Evolutionary conservation across 257 asterid genomes (phyloP), one percentile per base, ranked within the genome.

Genomic region (Plectranthus barbatus): DNA sequence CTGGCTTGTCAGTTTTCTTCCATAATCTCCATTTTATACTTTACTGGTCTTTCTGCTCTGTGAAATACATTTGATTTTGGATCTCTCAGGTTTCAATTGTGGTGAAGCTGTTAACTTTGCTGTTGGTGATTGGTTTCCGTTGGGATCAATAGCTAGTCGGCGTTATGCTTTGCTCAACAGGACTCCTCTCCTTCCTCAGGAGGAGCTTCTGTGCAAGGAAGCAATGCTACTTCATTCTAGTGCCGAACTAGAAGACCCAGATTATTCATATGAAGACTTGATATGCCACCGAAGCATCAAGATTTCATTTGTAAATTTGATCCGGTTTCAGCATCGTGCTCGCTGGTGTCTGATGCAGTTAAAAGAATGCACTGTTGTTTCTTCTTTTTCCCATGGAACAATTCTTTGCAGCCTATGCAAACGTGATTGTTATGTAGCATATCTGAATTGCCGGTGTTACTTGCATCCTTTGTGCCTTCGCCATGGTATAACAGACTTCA

Each of bases 21-120:
- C 2, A 1, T 55, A 36, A 45, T n/a, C n/a, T n/a, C n/a, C n/a
- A n/a, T 29, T 9, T 45, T 55, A 41, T 54, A 36, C 5, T 33
- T 34, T 26, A 26, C 31, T 26, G 31, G 5, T 37, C 31, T 33
- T 34, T 57, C 52, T 53, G 60, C 47, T 44, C 47, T 23, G 34
- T 60, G 20, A 20, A 40, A 19, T 21, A 17, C 7, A 47, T 51
- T 58, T 40, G 23, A 18, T 60, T 44, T 71, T 66, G 45, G 46
- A 60, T 36, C 42, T 53, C 34, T 51, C 80, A 92, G 99, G 99
- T 72, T 92, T 92, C 74, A 89, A 87, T 72, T 92, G 99, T 65
- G 99, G 97, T n/a, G 99, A 89, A 76, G 99, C 99, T 55, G 99
- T 92, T 14, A 92, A 92, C 81, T 92, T 92, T 74, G 97, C 99